These are phyloP conservation scores for Clausena lansium DNA, from an alignment of 345 rosid genomes.

Conservation along the genomic window DNA sequence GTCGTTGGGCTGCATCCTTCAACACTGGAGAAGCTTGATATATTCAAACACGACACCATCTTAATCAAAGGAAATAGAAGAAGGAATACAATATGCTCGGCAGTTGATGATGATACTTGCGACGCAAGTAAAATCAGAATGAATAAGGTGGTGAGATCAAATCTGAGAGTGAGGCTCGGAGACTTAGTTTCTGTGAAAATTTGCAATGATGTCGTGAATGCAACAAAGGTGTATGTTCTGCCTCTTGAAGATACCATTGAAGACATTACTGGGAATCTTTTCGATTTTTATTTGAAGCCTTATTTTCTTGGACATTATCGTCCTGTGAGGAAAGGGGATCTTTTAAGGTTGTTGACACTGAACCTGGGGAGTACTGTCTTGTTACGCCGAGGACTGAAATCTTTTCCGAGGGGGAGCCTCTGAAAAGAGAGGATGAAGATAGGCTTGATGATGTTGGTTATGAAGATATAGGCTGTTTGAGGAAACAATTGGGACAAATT, in stretches of 20 bases:
- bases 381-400: slow-evolving; percentile 9
- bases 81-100: not conserved
- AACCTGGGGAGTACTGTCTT: slow-evolving; percentile 5
- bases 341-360: slow-evolving; percentile 15
- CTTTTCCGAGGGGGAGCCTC: slow-evolving; percentile 5
- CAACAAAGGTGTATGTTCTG: not conserved
- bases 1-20: not conserved
- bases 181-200: not conserved
- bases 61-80: not conserved
- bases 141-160: not conserved
- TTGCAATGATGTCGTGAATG: not conserved
- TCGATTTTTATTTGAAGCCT: slow-evolving; percentile 12
- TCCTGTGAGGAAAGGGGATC: slow-evolving; percentile 17
- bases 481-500: slow-evolving; percentile 9
- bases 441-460: slow-evolving; percentile 10
- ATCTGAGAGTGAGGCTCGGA: not conserved
- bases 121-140: not conserved
- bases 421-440: slow-evolving; percentile 10
- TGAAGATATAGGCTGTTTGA: slow-evolving; percentile 15
- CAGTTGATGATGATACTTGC: not conserved
- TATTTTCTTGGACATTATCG: slow-evolving; percentile 3
- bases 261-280: slow-evolving; percentile 6
- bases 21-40: not conserved
- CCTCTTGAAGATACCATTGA: slow-evolving; percentile 4
- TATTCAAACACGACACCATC: not conserved